Evolutionary conservation across 805 yeast species (phyloP).

Genomic region (Myxozyma nipponensis): DNA sequence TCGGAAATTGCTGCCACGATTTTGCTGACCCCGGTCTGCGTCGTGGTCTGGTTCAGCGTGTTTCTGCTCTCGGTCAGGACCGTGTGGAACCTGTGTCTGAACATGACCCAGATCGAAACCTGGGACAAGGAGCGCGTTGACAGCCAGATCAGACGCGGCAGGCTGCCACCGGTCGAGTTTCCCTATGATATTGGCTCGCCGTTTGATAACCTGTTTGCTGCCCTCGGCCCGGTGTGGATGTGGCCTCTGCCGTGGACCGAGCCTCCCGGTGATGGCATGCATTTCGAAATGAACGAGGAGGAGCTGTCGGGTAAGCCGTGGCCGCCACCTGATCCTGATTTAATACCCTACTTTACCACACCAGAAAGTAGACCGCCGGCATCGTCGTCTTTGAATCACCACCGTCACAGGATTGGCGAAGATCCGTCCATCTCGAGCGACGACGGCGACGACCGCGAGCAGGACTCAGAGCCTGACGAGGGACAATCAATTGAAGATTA

Average conservation of each 20-base stretch:
- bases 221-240: constrained; percentile 58
- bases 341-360: constrained; percentile 28
- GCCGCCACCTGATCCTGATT: constrained; percentile 85
- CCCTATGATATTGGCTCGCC: constrained; percentile 80
- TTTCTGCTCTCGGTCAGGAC: constrained; percentile 59
- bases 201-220: constrained; percentile 48
- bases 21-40: constrained; percentile 50
- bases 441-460: background rate
- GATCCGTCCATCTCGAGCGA: background rate
- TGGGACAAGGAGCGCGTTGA: constrained; percentile 90
- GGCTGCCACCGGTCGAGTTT: constrained; percentile 44
- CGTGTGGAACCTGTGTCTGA: constrained; percentile 50
- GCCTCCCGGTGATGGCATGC: constrained; percentile 58
- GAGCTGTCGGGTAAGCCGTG: constrained; percentile 59
- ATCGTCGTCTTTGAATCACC: background rate
- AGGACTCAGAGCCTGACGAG: constrained; percentile 12
- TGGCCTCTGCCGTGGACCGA: constrained; percentile 74
- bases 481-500: constrained; percentile 37
- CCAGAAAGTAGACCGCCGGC: background rate
- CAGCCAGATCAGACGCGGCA: constrained; percentile 48
- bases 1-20: constrained; percentile 57
- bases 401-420: constrained; percentile 5
- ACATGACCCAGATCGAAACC: constrained; percentile 83
- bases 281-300: constrained; percentile 53
- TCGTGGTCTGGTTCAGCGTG: constrained; percentile 60